Evolutionary conservation across 2,329 filamentous ascomycete genomes (phyloP), one percentile per base, ranked within the genome.

Genomic region (Triangularia setosa): DNA sequence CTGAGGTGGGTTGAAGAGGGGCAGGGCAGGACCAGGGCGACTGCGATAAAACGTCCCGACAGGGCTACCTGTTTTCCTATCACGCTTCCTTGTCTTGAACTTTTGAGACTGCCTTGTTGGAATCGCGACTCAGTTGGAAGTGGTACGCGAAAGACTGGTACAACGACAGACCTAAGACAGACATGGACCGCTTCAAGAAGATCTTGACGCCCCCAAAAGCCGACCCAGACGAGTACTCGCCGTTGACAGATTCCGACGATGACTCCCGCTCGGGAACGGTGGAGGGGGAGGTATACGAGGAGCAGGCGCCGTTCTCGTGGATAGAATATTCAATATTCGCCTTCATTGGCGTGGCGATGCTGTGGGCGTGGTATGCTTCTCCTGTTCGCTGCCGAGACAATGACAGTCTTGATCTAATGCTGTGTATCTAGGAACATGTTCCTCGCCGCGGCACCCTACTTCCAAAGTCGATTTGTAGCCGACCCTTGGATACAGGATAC

Each of bases 371-470:
- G 94, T 96, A 85, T 70, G 85, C 72, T 21, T 3, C 14, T 23
- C 58, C 64, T 24, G 27, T 25, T 24, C 21, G 30, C 62, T 8
- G n/a, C 48, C 59, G 35, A 18, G 28, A 28, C 23, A 27, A 30
- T 68, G 58, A 60, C 33, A 25, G 4, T 21, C 7, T 35, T 55
- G 62, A 59, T 60, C 21, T 33, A 23, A 48, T 52, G 24, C 5
- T 33, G 25, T 21, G 8, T 23, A n/a, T 9, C 16, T 69, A 94
- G 92, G 92, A 98, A 98, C 80, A 97, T 97, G 94, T 97, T 98
- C 77, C 86, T 98, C 70, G 94, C 95, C 55, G 93, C 94, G 8
- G 92, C 92, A 1, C 92, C 94, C 4, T 98, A 98, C 81, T 97
- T 98, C 79, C 88, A 93, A 73, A 83, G 82, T 58, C 92, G 94